Percentiles rank a stretch among this genome's conserved stretches.
These are phyloP conservation scores for Choricystis sp. DNA, from an alignment of 139 green algal species.

Conservation along the genomic window DNA sequence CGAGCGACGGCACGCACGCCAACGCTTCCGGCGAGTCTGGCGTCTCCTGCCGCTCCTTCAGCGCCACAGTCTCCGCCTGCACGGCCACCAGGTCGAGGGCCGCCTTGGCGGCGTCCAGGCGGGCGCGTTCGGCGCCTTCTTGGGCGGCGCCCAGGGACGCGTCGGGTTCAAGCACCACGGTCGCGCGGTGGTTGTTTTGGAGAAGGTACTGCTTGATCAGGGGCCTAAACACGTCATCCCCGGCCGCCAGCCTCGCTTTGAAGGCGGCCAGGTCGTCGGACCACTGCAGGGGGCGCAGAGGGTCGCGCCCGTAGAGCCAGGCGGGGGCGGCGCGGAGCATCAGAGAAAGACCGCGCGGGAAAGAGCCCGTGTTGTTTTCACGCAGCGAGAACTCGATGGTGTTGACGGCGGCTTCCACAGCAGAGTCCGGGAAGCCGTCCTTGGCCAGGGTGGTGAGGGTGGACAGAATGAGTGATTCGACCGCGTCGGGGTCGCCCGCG, in stretches of 20 bases:
- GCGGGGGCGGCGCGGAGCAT: conserved; percentile 85
- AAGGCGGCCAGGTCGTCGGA: conserved; percentile 64
- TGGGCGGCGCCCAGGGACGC: conserved; percentile 29
- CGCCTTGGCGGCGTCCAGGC: conserved; percentile 18
- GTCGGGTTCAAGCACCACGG: conserved; percentile 67
- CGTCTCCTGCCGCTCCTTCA: conserved; percentile 88
- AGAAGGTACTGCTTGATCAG: conserved; percentile 81
- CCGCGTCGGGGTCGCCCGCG: conserved; percentile 16
- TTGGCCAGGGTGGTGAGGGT: conserved; percentile 51
- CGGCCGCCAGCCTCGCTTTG: conserved; percentile 66
- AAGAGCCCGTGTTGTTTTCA: conserved; percentile 98
- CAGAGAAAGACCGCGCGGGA: conserved; percentile 85
- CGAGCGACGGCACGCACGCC: conserved; percentile 69
- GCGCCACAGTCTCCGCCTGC: conserved; percentile 46
- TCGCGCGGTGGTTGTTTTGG: conserved; percentile 77
- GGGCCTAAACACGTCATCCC: conserved; percentile 80
- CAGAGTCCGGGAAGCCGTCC: conserved; percentile 48
- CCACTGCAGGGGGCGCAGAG: conserved; percentile 81
- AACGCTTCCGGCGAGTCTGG: conserved; percentile 80
- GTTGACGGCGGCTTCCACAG: conserved; percentile 90
- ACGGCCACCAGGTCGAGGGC: conserved; percentile 32
- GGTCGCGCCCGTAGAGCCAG: conserved; percentile 95
- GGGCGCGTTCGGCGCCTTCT: conserved; percentile 53
- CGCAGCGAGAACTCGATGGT: conserved; percentile 94
- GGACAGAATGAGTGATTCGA: conserved; percentile 68